Base-by-base conservation (phyloP, 345 rosid species). In the Combretum micranthum region DNA sequence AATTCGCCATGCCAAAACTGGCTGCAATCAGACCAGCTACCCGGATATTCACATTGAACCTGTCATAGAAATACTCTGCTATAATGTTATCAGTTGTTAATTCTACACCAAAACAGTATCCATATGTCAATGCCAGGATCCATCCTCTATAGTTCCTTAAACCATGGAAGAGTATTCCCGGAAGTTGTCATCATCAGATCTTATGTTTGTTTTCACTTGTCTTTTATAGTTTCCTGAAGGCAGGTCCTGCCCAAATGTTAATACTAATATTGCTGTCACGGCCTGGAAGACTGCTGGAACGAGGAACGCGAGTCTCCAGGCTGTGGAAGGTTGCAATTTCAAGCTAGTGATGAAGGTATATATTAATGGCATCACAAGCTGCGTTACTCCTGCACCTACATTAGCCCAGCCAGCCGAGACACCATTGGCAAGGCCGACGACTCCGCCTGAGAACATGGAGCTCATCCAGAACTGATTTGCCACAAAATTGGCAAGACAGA, bases 401-500 rank as follows among this genome's bases (percentile, higher is more conserved):
- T 77, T 82, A 18, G 91, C 95, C 98, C 94, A 87, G 0, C 96
- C 95, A 0, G 92, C 91, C 0, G 98, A 65, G 45, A 87, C 79
- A 6, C 86, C 94, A 5, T 82, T 91, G 37, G 96, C 96, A 1
- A 77, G 73, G 2, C 94, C 98, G 13, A 87, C 86, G 45, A 87
- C 80, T 57, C 60, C 58, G 3, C 71, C 67, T 18, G 98, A 82
- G 72, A 87, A 91, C 87, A 91, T 80, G 53, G 91, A 91, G 62
- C 80, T 77, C 91, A 91, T 87, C 96, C 96, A 87, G 68, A 77
- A 91, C 73, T 91, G 98, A 65, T 82, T 91, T 1, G 94, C 83
- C 2, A 91, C 95, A 47, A 91, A 91, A 64, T 85, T 91, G 19
- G 89, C 94, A 4, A 91, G 60, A 0, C 72, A 87, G 69, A 87